Evolutionary conservation across 2,329 filamentous ascomycete species (phyloP).

Genomic region (Trichoderma oligosporum): DNA sequence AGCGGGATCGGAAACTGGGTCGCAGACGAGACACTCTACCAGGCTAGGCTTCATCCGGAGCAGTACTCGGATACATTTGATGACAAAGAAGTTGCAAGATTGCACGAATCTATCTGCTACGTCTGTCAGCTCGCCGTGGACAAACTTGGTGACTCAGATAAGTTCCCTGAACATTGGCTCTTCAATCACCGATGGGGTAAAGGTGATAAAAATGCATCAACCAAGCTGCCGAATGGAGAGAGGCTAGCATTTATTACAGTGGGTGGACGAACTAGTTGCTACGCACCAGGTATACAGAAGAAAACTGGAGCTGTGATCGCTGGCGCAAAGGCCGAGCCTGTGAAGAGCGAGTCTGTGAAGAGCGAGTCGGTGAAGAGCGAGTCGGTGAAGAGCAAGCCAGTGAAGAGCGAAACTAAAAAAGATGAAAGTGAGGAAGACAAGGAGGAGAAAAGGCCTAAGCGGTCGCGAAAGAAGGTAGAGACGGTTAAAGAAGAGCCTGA

Average conservation of each 20-base stretch:
- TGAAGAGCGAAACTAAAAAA: constrained; percentile 25
- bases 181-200: constrained; percentile 90
- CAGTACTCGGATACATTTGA: constrained; percentile 83
- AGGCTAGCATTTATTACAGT: constrained; percentile 85
- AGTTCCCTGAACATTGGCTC: constrained; percentile 84
- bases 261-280: constrained; percentile 85
- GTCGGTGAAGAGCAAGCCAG: background rate
- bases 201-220: constrained; percentile 68
- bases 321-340: constrained; percentile 42
- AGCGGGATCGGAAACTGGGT: constrained; percentile 98
- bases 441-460: constrained; percentile 24
- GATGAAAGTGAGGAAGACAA: background rate
- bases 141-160: constrained; percentile 72
- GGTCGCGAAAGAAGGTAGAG: constrained; percentile 27
- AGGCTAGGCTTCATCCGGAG: constrained; percentile 85
- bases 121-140: constrained; percentile 79
- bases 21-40: constrained; percentile 87
- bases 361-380: background rate
- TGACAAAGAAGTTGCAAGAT: constrained; percentile 63
- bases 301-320: constrained; percentile 54
- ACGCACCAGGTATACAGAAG: constrained; percentile 81
- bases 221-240: constrained; percentile 74
- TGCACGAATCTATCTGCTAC: constrained; percentile 71
- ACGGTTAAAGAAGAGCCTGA: constrained; percentile 25
- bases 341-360: constrained; percentile 30